A percentile compares a stretch with the other conserved stretches of the same genome.
These are phyloP conservation scores for Nepenthes alata DNA, from an alignment of 179 eudicot species.

Conservation along the genomic window DNA sequence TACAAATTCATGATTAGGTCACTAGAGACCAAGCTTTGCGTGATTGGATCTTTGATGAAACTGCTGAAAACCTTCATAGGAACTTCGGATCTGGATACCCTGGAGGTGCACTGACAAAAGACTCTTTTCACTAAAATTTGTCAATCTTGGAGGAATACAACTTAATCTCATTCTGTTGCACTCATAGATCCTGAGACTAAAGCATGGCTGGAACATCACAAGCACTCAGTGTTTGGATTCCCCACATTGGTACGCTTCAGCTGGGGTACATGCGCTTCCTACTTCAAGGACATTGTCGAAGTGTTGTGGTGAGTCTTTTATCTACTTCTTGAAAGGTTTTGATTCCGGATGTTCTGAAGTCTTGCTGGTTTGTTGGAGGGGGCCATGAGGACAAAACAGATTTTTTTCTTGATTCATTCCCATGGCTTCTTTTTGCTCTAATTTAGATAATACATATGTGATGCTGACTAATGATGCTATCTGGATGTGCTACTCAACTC, in stretches of 20 bases:
- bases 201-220: slow-evolving; percentile 78
- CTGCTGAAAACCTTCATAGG: slow-evolving; percentile 57
- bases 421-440: too few relatives aligned
- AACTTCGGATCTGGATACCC: slow-evolving; percentile 95
- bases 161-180: slow-evolving; percentile 8
- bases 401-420: too few relatives aligned
- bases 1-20: slow-evolving; percentile 34
- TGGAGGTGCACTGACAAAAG: slow-evolving; percentile 42
- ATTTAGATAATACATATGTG: background rate
- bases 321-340: too few relatives aligned
- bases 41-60: slow-evolving; percentile 80
- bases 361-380: too few relatives aligned
- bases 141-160: background rate
- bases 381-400: too few relatives aligned
- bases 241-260: slow-evolving; percentile 89
- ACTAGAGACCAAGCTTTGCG: slow-evolving; percentile 82
- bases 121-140: background rate
- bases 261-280: slow-evolving; percentile 85
- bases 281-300: slow-evolving; percentile 54
- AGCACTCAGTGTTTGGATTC: slow-evolving; percentile 78
- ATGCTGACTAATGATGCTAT: background rate
- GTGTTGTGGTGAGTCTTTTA: slow-evolving; percentile 56
- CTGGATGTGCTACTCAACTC: background rate
- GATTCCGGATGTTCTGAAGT: too few relatives aligned
- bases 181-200: slow-evolving; percentile 77